Evolutionary conservation across 192 early-diverging fungal genomes (phyloP).

Genomic region (Umbelopsis ramanniana): DNA sequence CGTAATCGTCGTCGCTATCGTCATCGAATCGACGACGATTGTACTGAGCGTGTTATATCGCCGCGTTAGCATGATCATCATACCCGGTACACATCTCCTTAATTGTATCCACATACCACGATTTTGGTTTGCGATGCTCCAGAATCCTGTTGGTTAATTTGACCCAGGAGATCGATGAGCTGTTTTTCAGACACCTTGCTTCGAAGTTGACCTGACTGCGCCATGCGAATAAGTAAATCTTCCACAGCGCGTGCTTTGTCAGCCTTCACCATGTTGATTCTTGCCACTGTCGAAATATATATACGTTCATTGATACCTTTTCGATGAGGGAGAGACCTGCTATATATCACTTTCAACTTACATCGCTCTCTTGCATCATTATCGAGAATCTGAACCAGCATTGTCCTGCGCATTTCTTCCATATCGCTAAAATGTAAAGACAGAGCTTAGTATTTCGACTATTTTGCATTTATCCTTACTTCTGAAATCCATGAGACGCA

Average conservation of each 20-base stretch:
- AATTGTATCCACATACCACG: constrained; percentile 58
- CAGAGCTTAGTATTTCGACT: background rate
- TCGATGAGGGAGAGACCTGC: background rate
- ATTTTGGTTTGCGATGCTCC: constrained; percentile 67
- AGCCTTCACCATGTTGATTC: constrained; percentile 89
- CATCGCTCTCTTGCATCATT: constrained; percentile 81
- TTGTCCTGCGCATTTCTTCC: constrained; percentile 83
- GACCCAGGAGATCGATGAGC: constrained; percentile 84
- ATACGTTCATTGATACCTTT: background rate
- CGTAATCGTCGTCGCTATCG: constrained; percentile 65
- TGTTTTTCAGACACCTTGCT: constrained; percentile 83
- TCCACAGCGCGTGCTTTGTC: constrained; percentile 89
- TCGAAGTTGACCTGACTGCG: constrained; percentile 78
- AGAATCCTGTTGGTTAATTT: constrained; percentile 76
- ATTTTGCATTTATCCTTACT: background rate
- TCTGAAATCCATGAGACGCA: background rate
- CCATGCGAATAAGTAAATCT: constrained; percentile 91
- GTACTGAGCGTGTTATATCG: constrained; percentile 44
- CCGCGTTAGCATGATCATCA: background rate
- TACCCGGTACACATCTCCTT: constrained; percentile 1
- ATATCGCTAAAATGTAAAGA: constrained; percentile 58
- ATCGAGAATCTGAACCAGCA: constrained; percentile 84
- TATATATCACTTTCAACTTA: constrained; percentile 39
- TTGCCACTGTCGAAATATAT: constrained; percentile 67
- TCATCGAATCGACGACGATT: constrained; percentile 57